Evolutionary conservation across 192 early-diverging fungal species (phyloP).

Genomic region (Coemansia sp.): DNA sequence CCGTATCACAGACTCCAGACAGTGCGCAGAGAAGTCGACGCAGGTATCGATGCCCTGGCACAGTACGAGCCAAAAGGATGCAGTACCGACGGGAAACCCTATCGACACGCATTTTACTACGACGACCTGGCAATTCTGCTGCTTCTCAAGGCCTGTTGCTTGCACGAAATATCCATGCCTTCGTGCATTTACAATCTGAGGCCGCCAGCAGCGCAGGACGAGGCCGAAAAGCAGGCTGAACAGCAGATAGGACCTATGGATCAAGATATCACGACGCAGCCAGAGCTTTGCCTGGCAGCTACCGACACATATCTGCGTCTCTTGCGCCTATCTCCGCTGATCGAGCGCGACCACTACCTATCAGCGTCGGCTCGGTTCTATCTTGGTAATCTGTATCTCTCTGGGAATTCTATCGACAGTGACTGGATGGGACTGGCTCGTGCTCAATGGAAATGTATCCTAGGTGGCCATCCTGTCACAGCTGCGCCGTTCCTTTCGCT

Average conservation of each 20-base stretch:
- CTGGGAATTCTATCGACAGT: constrained; percentile 36
- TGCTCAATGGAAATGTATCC: constrained; percentile 56
- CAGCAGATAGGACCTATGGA: neutral
- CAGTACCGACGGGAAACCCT: constrained; percentile 22
- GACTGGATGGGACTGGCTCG: constrained; percentile 43
- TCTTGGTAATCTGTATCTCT: constrained; percentile 57
- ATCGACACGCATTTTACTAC: constrained; percentile 57
- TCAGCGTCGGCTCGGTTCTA: constrained; percentile 61
- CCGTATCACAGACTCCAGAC: constrained; percentile 50
- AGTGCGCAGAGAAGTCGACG: constrained; percentile 52
- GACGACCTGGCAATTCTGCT: constrained; percentile 78
- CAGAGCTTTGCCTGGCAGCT: constrained; percentile 14
- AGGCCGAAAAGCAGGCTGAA: neutral
- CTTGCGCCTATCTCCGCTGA: constrained; percentile 58
- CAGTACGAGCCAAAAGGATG: constrained; percentile 28
- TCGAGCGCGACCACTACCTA: constrained; percentile 66
- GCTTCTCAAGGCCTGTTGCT: constrained; percentile 65
- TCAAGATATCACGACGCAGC: neutral
- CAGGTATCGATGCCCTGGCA: constrained; percentile 48
- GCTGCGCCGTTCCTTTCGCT: constrained; percentile 33
- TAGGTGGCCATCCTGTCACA: constrained; percentile 34
- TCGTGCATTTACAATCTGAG: constrained; percentile 33
- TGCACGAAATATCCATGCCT: constrained; percentile 63
- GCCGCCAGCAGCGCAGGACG: neutral
- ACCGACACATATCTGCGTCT: constrained; percentile 35